These are phyloP conservation scores for Fonsecaea pugnacius DNA, from an alignment of 2,329 filamentous ascomycete species.

Conservation along the genomic window DNA sequence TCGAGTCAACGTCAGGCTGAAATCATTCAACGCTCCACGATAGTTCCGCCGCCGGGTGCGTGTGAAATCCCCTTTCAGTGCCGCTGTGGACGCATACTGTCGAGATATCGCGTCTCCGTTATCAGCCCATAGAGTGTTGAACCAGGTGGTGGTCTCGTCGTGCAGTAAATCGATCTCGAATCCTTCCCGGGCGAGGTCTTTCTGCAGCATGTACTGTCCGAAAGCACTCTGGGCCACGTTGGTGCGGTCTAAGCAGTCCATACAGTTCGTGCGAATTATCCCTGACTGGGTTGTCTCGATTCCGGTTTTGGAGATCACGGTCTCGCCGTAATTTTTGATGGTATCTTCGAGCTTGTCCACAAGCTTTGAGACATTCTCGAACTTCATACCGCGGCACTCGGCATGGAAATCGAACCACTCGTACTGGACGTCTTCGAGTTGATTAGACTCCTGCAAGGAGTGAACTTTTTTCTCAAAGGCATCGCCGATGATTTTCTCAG, in stretches of 20 bases:
- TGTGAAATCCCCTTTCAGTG: slow-evolving; percentile 96
- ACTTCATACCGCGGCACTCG: slow-evolving; percentile 93
- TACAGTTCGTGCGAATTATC: slow-evolving; percentile 92
- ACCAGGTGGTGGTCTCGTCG: slow-evolving; percentile 85
- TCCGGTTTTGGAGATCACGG: slow-evolving; percentile 58
- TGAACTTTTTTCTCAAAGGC: slow-evolving; percentile 73
- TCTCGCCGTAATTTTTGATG: slow-evolving; percentile 74
- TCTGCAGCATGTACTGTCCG: slow-evolving; percentile 78
- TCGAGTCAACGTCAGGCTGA: slow-evolving; percentile 79
- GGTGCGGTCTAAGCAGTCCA: slow-evolving; percentile 96
- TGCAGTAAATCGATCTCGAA: slow-evolving; percentile 74
- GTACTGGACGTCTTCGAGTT: slow-evolving; percentile 66
- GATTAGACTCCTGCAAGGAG: slow-evolving; percentile 66
- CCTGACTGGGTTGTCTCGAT: slow-evolving; percentile 65
- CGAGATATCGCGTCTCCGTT: slow-evolving; percentile 95
- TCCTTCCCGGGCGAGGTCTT: slow-evolving; percentile 75
- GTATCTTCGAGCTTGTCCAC: slow-evolving; percentile 70
- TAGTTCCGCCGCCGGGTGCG: slow-evolving; percentile 84
- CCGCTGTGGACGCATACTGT: slow-evolving; percentile 93
- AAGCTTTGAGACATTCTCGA: slow-evolving; percentile 86
- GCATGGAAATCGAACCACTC: slow-evolving; percentile 99
- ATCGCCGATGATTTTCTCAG: slow-evolving; percentile 77
- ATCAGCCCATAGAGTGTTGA: slow-evolving; percentile 95
- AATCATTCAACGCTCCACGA: slow-evolving; percentile 85
- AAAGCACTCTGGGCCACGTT: slow-evolving; percentile 95